Evolutionary conservation across 768 basidiomycete genomes (phyloP).

Genomic region (Lepiota venenata): DNA sequence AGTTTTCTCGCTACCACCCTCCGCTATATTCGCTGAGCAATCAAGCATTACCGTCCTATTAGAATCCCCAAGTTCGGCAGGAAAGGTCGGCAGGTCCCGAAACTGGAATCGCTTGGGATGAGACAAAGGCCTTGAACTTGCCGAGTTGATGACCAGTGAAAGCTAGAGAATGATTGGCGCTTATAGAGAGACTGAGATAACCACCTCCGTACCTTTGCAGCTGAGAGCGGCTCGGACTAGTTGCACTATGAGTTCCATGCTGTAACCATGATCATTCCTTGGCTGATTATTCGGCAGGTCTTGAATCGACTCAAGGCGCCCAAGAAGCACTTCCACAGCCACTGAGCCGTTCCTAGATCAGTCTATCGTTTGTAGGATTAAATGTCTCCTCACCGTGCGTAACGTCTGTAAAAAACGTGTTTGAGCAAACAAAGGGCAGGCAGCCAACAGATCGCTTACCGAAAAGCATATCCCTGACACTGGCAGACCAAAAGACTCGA

Average conservation of each 20-base stretch:
- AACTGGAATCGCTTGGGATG: constrained; percentile 15
- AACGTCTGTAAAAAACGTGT: constrained; percentile 26
- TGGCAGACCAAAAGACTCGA: constrained; percentile 67
- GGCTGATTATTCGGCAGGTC: constrained; percentile 26
- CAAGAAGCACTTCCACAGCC: constrained; percentile 7
- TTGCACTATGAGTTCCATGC: constrained; percentile 32
- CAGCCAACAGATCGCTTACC: constrained; percentile 30
- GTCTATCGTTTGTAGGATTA: no score
- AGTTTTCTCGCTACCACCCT: background rate
- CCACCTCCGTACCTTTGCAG: constrained; percentile 49
- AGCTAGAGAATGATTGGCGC: constrained; percentile 32
- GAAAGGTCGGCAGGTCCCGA: constrained; percentile 10
- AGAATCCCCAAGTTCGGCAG: background rate
- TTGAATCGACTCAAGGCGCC: constrained; percentile 53
- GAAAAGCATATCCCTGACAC: constrained; percentile 62
- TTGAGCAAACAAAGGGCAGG: background rate
- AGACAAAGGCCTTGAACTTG: constrained; percentile 12
- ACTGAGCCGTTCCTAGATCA: background rate
- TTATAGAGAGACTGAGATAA: background rate
- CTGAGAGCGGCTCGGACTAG: constrained; percentile 49
- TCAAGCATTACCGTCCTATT: background rate
- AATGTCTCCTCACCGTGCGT: constrained; percentile 27
- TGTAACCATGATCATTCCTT: constrained; percentile 34
- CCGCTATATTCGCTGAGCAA: background rate
- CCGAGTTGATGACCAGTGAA: constrained; percentile 59